phyloP scores from a whole-genome alignment of 2,329 filamentous ascomycete species.

The Didymosphaeria variabile region DNA sequence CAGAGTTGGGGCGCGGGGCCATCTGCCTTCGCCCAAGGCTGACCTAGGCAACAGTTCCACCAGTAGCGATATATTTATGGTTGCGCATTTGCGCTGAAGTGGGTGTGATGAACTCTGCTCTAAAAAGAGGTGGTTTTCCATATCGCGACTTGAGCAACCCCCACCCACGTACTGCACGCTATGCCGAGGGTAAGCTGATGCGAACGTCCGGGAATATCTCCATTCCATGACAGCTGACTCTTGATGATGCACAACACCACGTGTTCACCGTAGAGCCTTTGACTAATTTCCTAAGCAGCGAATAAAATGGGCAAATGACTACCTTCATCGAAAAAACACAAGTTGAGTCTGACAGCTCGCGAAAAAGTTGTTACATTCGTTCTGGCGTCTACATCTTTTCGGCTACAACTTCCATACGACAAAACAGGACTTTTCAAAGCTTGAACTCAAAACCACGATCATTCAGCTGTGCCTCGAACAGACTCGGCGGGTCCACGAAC shows the following conservation, averaged over 20 bases:
- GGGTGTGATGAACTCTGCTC: background rate
- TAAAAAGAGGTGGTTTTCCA: background rate
- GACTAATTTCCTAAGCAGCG: background rate
- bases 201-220: too few species aligned
- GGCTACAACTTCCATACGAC: background rate
- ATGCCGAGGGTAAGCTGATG: background rate
- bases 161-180: background rate
- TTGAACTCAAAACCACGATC: conserved; percentile 21
- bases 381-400: background rate
- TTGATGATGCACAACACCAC: background rate
- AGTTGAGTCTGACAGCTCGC: background rate
- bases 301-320: background rate
- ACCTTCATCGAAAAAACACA: background rate
- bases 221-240: too few species aligned
- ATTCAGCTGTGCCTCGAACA: conserved; percentile 19
- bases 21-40: background rate
- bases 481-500: conserved; percentile 18
- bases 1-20: background rate
- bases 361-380: background rate
- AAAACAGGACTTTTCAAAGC: background rate
- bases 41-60: background rate
- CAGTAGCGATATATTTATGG: background rate
- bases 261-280: background rate
- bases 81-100: background rate
- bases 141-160: background rate